phyloP scores from a whole-genome alignment of 2,329 filamentous ascomycete species.

The Ophidiomyces ophidiicola region DNA sequence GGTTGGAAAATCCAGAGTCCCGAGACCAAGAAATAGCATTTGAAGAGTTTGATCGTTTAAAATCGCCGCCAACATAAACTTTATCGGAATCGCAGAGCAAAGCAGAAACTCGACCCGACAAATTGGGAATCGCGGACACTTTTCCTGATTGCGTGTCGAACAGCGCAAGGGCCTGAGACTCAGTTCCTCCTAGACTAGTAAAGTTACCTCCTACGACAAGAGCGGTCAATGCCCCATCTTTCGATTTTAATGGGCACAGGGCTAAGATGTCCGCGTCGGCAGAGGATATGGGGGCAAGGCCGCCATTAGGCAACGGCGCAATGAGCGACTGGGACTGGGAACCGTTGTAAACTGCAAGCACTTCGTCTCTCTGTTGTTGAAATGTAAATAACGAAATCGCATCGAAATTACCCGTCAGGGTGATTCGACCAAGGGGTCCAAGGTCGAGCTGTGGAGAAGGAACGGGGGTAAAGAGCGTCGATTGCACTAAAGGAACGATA shows the following conservation, averaged over 20 bases:
- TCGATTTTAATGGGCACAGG: constrained; percentile 68
- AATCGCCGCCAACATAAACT: constrained; percentile 87
- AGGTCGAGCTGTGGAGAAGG: constrained; percentile 50
- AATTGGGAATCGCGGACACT: constrained; percentile 63
- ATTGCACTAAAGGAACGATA: constrained; percentile 17
- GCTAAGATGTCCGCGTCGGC: constrained; percentile 75
- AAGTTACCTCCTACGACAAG: constrained; percentile 91
- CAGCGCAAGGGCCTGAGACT: constrained; percentile 67
- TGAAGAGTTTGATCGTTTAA: constrained; percentile 65
- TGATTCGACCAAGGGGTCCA: constrained; percentile 64
- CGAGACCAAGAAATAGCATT: constrained; percentile 78
- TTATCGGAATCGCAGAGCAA: constrained; percentile 71
- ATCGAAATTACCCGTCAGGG: constrained; percentile 77
- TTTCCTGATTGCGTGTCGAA: constrained; percentile 61
- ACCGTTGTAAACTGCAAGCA: constrained; percentile 24
- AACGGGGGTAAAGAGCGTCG: constrained; percentile 28
- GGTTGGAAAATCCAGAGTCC: constrained; percentile 57
- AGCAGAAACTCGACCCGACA: constrained; percentile 70
- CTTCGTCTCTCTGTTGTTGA: constrained; percentile 60
- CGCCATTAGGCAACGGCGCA: constrained; percentile 71
- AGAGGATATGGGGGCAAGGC: constrained; percentile 59
- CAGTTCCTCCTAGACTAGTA: constrained; percentile 66
- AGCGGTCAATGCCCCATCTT: constrained; percentile 55
- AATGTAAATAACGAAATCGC: constrained; percentile 85
- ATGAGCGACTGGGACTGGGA: constrained; percentile 59